Base-by-base conservation (phyloP, 192 early-diverging fungal species). In the Pilobolus umbonatus region DNA sequence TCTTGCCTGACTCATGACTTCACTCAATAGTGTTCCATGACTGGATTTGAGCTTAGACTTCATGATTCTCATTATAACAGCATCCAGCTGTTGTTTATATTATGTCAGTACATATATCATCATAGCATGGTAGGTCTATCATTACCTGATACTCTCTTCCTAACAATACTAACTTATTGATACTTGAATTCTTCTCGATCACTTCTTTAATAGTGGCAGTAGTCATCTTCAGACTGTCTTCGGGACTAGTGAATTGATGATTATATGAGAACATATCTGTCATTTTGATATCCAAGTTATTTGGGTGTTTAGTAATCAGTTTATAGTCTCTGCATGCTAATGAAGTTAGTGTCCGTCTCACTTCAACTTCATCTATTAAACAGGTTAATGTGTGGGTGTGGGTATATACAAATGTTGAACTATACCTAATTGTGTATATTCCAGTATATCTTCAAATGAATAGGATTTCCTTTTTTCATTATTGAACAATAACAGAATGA, bases 41-140 rank as follows among this genome's bases (percentile, higher is more conserved):
- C 80, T 79, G 40, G 92, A 61, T 39, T 63, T 62, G 62, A 87
- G 87, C 35, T 89, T 71, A 25, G 80, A 71, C 73, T 94, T 94
- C 91, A 93, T 93, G 54, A 89, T 88, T 39, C 92, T 66, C 25
- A 94, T 91, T 42, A 92, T 84, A 31, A 84, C 85, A 12, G 91
- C 92, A 65, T 94, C 91, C 8, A 93, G 75, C 59, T 68, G 32
- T n/a, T n/a, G n/a, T 28, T 15, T 49, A 38, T 28, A 47, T n/a
- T 11, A 29, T 42, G 40, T 49, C 29, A 49, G 25, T 49, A 29
- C 5, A 2, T 10, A 45, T 17, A 24, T 14, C 10, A 9, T 24
- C 5, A 46, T 24, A 19, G 84, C 56, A 38, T 4, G 3, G 12
- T 26, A 55, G 12, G 30, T 88, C 75, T 1, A 91, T 77, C 48